phyloP scores from a whole-genome alignment of 495 filamentous ascomycete species.

The Clohesyomyces aquaticus region DNA sequence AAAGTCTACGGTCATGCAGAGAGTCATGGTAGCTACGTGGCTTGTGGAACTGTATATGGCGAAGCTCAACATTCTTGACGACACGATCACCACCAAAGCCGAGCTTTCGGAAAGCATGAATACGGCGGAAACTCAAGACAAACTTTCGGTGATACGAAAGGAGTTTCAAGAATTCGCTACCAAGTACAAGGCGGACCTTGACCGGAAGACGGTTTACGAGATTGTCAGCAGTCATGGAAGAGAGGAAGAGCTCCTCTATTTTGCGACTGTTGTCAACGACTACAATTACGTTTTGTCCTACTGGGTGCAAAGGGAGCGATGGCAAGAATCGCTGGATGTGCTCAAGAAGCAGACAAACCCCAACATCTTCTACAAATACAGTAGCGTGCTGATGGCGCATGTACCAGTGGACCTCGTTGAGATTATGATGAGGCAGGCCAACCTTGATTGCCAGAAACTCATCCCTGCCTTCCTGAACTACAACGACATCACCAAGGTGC shows the following conservation, averaged over 20 bases:
- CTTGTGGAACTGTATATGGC: conserved; percentile 96
- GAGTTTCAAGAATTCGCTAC: conserved; percentile 89
- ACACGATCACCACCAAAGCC: conserved; percentile 87
- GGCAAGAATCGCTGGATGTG: conserved; percentile 85
- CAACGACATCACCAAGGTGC: conserved; percentile 70
- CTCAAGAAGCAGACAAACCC: conserved; percentile 88
- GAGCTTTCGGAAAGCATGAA: conserved; percentile 74
- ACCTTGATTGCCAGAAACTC: conserved; percentile 82
- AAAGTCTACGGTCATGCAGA: conserved; percentile 84
- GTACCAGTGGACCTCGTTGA: conserved; percentile 82
- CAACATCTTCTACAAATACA: conserved; percentile 93
- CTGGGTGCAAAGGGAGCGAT: conserved; percentile 95
- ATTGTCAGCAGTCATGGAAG: conserved; percentile 94
- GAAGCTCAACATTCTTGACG: conserved; percentile 91
- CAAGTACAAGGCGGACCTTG: conserved; percentile 81
- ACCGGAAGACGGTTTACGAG: conserved; percentile 90
- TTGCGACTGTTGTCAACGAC: conserved; percentile 83
- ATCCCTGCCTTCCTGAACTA: conserved; percentile 94
- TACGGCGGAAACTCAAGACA: conserved; percentile 68
- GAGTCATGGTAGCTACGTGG: conserved; percentile 94
- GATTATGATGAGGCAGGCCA: conserved; percentile 88
- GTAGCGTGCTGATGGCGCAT: conserved; percentile 93
- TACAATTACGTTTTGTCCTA: conserved; percentile 94
- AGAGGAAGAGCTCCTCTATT: conserved; percentile 88
- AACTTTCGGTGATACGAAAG: conserved; percentile 66